A percentile compares a stretch with the other conserved stretches of the same genome.
Evolutionary conservation across 495 filamentous ascomycete genomes (phyloP).

Genomic region (Neurospora sp.): DNA sequence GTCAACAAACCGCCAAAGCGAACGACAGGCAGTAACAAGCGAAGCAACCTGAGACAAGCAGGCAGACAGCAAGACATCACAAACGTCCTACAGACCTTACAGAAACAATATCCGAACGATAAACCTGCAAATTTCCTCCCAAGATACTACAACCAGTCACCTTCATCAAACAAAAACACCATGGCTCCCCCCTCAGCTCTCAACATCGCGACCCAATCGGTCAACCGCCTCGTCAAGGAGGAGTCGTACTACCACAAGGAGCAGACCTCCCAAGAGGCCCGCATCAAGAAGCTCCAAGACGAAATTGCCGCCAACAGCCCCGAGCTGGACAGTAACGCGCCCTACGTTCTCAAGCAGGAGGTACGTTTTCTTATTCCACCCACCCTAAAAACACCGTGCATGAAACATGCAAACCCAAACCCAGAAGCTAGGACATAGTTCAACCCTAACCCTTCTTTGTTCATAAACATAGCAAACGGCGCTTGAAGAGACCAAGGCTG

Average conservation of each 20-base stretch:
- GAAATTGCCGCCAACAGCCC: conserved; percentile 29
- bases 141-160: not conserved
- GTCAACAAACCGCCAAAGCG: conserved; percentile 8
- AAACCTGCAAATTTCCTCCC: not conserved
- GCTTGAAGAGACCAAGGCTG: conserved; percentile 69
- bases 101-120: not conserved
- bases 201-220: conserved; percentile 23
- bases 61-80: not conserved
- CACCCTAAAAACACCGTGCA: not conserved
- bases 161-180: conserved; percentile 1
- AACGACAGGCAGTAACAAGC: not conserved
- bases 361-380: conserved; percentile 31
- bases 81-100: not conserved
- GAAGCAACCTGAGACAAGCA: not conserved
- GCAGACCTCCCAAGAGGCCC: conserved; percentile 56
- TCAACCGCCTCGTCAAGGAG: conserved; percentile 82
- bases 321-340: conserved; percentile 52
- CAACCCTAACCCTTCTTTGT: conserved; percentile 16
- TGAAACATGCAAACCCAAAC: conserved; percentile 1
- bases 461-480: conserved; percentile 49
- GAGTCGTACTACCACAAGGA: conserved; percentile 84
- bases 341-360: conserved; percentile 73
- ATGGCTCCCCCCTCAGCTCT: conserved; percentile 24
- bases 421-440: not conserved
- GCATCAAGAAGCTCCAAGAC: conserved; percentile 57